A percentile compares a stretch with the other conserved stretches of the same genome.
phyloP scores from a whole-genome alignment of 2,329 filamentous ascomycete genomes.

The Curvularia hawaiiensis region DNA sequence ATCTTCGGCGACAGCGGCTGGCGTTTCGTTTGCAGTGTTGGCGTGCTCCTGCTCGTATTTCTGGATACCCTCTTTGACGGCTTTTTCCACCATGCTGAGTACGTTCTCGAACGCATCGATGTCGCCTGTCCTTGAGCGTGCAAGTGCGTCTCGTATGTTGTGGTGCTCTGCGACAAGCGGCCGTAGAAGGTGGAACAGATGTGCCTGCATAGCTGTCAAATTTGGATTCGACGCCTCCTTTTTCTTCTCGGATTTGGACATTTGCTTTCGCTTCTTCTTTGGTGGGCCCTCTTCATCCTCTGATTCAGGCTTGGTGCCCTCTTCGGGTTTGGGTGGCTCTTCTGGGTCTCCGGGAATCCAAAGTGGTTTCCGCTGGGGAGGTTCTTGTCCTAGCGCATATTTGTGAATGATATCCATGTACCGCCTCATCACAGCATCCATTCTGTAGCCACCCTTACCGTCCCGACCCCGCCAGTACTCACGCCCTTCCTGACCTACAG shows the following conservation, averaged over 20 bases:
- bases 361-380: slow-evolving; percentile 71
- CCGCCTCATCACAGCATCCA: slow-evolving; percentile 84
- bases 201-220: slow-evolving; percentile 81
- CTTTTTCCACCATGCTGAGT: slow-evolving; percentile 74
- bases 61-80: slow-evolving; percentile 72
- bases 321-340: slow-evolving; percentile 45
- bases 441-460: slow-evolving; percentile 81
- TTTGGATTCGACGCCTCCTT: slow-evolving; percentile 65
- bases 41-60: slow-evolving; percentile 61
- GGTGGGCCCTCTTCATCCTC: slow-evolving; percentile 39
- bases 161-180: slow-evolving; percentile 81
- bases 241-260: slow-evolving; percentile 52
- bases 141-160: slow-evolving; percentile 83
- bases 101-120: slow-evolving; percentile 79
- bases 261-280: slow-evolving; percentile 44
- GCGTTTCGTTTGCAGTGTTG: slow-evolving; percentile 1
- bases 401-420: slow-evolving; percentile 91
- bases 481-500: slow-evolving; percentile 65
- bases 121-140: slow-evolving; percentile 69
- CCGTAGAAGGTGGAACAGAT: slow-evolving; percentile 89
- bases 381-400: slow-evolving; percentile 70
- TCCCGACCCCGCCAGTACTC: slow-evolving; percentile 87
- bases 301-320: slow-evolving; percentile 14
- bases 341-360: slow-evolving; percentile 66
- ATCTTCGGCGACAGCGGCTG: slow-evolving; percentile 4